Evolutionary conservation across 2,329 filamentous ascomycete species (phyloP).

Genomic region (Aspergillus uvarum): DNA sequence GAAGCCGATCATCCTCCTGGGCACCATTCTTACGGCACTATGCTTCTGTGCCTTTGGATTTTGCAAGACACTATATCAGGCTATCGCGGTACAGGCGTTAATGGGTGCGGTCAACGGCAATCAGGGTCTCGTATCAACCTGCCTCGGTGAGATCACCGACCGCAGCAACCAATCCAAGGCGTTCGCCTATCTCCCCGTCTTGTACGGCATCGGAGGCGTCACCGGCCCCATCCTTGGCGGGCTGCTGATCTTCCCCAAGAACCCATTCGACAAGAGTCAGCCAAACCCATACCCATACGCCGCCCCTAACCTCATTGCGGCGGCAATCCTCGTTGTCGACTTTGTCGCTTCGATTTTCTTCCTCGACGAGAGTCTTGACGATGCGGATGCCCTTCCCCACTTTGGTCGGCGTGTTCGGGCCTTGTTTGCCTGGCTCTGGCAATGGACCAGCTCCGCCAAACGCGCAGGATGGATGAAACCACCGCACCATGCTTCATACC

Average conservation of each 20-base stretch:
- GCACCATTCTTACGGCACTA: constrained; percentile 75
- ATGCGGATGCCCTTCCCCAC: constrained; percentile 60
- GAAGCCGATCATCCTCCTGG: constrained; percentile 78
- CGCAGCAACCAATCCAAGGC: constrained; percentile 89
- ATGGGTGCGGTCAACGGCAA: constrained; percentile 97
- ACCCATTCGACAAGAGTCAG: constrained; percentile 54
- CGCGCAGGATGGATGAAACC: constrained; percentile 60
- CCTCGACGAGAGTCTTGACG: constrained; percentile 81
- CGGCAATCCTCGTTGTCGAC: constrained; percentile 68
- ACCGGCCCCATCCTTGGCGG: constrained; percentile 91
- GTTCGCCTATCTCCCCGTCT: constrained; percentile 90
- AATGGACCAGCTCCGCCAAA: constrained; percentile 59
- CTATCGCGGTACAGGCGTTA: constrained; percentile 77
- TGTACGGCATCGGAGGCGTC: constrained; percentile 94
- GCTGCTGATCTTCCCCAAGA: constrained; percentile 66
- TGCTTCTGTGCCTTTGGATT: constrained; percentile 89
- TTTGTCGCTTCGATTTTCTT: constrained; percentile 74
- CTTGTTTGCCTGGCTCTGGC: constrained; percentile 68
- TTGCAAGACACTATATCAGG: constrained; percentile 77
- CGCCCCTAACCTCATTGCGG: constrained; percentile 76
- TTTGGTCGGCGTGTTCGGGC: constrained; percentile 59
- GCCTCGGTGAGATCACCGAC: constrained; percentile 91
- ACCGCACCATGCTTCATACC: constrained; percentile 27
- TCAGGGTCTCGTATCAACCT: constrained; percentile 88
- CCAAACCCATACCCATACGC: constrained; percentile 74